These are phyloP conservation scores for Penicillium nordicum DNA, from an alignment of 2,329 filamentous ascomycete genomes.

Conservation along the genomic window DNA sequence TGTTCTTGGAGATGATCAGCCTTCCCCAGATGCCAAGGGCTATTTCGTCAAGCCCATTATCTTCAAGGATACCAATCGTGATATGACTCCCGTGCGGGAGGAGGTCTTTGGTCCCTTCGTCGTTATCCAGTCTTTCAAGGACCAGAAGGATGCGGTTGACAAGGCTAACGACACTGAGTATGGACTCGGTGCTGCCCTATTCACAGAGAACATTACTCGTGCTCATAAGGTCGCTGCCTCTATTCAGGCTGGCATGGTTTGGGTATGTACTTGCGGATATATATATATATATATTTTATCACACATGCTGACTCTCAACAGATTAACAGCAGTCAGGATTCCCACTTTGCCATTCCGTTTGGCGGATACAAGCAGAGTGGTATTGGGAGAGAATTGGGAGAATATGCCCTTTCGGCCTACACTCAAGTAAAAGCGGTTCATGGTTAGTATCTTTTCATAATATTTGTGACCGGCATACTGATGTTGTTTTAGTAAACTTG, in stretches of 20 bases:
- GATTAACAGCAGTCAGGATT: constrained; percentile 20
- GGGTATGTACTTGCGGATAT: constrained; percentile 32
- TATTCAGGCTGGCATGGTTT: constrained; percentile 38
- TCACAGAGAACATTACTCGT: constrained; percentile 32
- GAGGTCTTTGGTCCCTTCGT: constrained; percentile 41
- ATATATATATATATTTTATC: no score
- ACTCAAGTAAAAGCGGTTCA: constrained; percentile 24
- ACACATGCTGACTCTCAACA: neutral
- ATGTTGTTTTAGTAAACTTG: neutral
- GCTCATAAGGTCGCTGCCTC: constrained; percentile 32
- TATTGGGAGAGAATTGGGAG: constrained; percentile 52
- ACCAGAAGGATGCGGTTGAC: constrained; percentile 31
- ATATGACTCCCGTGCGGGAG: constrained; percentile 32
- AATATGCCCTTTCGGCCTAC: constrained; percentile 51
- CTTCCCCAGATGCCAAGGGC: constrained; percentile 14
- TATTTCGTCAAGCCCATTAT: constrained; percentile 16
- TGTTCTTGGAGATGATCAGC: constrained; percentile 23
- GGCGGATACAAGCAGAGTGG: constrained; percentile 52
- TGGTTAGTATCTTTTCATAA: constrained; percentile 1
- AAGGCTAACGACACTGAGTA: constrained; percentile 38
- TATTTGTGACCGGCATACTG: neutral
- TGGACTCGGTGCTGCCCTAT: constrained; percentile 35
- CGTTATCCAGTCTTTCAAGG: constrained; percentile 32
- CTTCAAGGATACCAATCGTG: constrained; percentile 28
- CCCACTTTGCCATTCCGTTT: constrained; percentile 24